Percentiles rank a stretch among this genome's conserved stretches.
phyloP scores from a whole-genome alignment of 2,329 filamentous ascomycete genomes.

The Aspergillus melleus region DNA sequence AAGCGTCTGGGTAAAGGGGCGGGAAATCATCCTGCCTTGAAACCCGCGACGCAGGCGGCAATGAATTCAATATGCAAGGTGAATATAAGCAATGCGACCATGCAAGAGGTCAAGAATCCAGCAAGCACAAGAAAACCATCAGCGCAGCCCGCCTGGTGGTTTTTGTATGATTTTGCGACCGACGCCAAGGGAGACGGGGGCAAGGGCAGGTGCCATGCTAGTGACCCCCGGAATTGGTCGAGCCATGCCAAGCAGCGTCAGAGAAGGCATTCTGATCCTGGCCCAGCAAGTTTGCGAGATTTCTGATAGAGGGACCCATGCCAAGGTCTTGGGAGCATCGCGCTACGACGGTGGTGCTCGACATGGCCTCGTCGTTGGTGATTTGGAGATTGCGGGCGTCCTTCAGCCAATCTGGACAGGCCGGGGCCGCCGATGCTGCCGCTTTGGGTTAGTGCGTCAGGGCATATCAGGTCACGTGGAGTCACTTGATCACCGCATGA shows the following conservation, averaged over 20 bases:
- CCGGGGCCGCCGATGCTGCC: not conserved
- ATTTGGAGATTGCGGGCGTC: too few relatives aligned
- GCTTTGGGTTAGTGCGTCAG: too few relatives aligned
- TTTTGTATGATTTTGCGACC: not conserved
- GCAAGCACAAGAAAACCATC: not conserved
- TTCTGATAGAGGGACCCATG: not conserved
- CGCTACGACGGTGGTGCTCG: not conserved
- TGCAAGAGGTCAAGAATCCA: not conserved
- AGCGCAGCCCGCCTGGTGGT: not conserved
- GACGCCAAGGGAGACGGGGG: not conserved
- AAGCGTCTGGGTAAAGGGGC: too few relatives aligned
- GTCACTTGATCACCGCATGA: too few relatives aligned
- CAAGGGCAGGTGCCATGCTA: not conserved
- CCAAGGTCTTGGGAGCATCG: not conserved
- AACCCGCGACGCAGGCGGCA: not conserved
- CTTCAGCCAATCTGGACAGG: too few relatives aligned
- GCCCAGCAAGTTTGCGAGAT: too few relatives aligned
- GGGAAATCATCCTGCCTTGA: not conserved
- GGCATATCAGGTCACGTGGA: too few relatives aligned
- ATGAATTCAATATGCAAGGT: not conserved
- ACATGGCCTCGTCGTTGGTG: not conserved
- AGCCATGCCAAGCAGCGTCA: not conserved
- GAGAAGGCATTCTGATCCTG: not conserved
- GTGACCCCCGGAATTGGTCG: not conserved
- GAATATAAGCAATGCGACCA: not conserved